Conservation (phyloP, 2,329 filamentous ascomycete genomes). For the Gyromitra esculenta region DNA sequence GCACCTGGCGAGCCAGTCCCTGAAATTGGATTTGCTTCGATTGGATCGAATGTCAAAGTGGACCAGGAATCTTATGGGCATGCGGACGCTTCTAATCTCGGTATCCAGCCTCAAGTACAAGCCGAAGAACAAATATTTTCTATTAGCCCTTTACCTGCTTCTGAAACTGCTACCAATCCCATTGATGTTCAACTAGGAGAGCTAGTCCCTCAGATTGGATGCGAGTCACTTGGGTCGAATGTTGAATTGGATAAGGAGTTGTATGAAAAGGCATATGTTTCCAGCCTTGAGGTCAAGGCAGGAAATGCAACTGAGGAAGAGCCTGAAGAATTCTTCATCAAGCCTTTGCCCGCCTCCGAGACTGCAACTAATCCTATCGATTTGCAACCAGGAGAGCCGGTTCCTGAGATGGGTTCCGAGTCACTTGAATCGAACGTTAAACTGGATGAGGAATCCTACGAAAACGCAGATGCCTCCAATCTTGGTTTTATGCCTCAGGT, state of each 20-base stretch:
- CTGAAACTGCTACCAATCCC: constrained; percentile 71
- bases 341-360: constrained; percentile 40
- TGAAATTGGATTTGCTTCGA: constrained; percentile 67
- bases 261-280: constrained; percentile 80
- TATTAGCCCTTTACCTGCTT: constrained; percentile 20
- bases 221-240: constrained; percentile 72
- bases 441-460: constrained; percentile 85
- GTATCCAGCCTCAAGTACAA: constrained; percentile 23
- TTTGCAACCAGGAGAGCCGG: constrained; percentile 80
- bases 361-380: constrained; percentile 76
- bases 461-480: constrained; percentile 67
- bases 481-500: background rate
- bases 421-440: constrained; percentile 75
- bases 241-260: constrained; percentile 83
- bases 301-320: constrained; percentile 54
- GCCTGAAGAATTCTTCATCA: constrained; percentile 50
- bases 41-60: constrained; percentile 75
- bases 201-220: constrained; percentile 70
- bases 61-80: constrained; percentile 89
- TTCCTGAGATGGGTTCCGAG: constrained; percentile 68
- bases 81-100: constrained; percentile 60
- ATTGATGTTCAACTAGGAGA: constrained; percentile 81
- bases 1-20: constrained; percentile 84
- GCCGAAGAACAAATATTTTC: constrained; percentile 62
- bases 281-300: constrained; percentile 2